Conservation (phyloP, 352 stramenopile species). For the Pythium brassicae region DNA sequence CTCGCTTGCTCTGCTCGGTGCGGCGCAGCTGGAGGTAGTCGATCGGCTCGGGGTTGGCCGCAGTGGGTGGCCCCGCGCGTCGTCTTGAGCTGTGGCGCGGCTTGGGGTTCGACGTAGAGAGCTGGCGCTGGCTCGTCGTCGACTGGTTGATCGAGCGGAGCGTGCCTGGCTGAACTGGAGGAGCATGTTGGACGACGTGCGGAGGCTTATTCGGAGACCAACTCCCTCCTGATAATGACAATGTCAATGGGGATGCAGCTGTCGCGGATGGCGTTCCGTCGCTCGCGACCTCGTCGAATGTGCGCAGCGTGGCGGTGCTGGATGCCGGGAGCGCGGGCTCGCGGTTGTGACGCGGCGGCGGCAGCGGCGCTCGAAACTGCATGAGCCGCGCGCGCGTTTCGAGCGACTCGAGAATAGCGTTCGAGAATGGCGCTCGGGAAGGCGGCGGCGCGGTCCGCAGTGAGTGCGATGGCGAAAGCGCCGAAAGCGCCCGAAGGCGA, state of each 20-base stretch:
- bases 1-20: constrained; percentile 47
- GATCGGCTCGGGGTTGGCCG: constrained; percentile 40
- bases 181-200: neutral
- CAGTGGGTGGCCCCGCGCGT: neutral
- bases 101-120: neutral
- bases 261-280: neutral
- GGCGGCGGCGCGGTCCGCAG: neutral
- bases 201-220: constrained; percentile 3
- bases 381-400: neutral
- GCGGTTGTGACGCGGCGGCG: neutral
- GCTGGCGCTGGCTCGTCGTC: neutral
- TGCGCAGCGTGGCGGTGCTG: neutral
- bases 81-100: neutral
- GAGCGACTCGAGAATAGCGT: neutral
- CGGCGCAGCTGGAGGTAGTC: constrained; percentile 64
- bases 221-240: neutral
- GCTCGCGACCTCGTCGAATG: neutral
- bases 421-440: constrained; percentile 7
- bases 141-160: constrained; percentile 5
- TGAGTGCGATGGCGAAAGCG: neutral
- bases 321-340: neutral
- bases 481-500: constrained; percentile 7
- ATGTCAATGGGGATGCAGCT: neutral
- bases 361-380: constrained; percentile 8
- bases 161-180: constrained; percentile 1